Conservation (phyloP, 305 asterid species). For the Fraxinus nigra region DNA sequence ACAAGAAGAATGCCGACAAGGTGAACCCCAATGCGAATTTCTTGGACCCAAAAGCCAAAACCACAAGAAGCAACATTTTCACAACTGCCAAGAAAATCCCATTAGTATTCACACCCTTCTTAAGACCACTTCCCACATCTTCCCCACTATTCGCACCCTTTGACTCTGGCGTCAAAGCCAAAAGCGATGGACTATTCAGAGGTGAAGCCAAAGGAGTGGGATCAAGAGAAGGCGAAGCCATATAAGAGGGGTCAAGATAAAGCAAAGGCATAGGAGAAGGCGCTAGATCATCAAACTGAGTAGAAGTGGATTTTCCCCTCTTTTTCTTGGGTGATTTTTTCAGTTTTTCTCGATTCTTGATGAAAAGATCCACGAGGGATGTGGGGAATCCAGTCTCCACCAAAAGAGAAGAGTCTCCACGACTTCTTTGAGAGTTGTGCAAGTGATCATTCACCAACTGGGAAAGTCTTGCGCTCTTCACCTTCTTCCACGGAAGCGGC, state of each 20-base stretch:
- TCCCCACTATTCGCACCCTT: constrained; percentile 11
- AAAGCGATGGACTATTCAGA: not conserved
- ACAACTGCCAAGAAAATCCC: constrained; percentile 37
- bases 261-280: constrained; percentile 6
- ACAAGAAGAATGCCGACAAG: constrained; percentile 59
- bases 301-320: constrained; percentile 15
- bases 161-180: not conserved
- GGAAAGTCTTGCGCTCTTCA: constrained; percentile 43
- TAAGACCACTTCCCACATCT: constrained; percentile 9
- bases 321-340: constrained; percentile 41
- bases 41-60: constrained; percentile 51
- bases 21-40: constrained; percentile 64
- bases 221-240: not conserved
- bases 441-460: constrained; percentile 67
- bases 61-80: constrained; percentile 50
- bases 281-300: constrained; percentile 8
- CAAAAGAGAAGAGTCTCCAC: constrained; percentile 64
- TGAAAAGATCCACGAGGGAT: constrained; percentile 72
- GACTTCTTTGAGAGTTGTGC: constrained; percentile 50
- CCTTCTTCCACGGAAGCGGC: constrained; percentile 73
- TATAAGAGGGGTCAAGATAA: not conserved
- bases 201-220: constrained; percentile 8
- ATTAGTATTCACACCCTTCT: constrained; percentile 14
- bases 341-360: constrained; percentile 62
- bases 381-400: constrained; percentile 88